Evolutionary conservation across 306 rosid genomes (phyloP), one percentile per base, ranked within the genome.

Genomic region (Vigna nakashimae): DNA sequence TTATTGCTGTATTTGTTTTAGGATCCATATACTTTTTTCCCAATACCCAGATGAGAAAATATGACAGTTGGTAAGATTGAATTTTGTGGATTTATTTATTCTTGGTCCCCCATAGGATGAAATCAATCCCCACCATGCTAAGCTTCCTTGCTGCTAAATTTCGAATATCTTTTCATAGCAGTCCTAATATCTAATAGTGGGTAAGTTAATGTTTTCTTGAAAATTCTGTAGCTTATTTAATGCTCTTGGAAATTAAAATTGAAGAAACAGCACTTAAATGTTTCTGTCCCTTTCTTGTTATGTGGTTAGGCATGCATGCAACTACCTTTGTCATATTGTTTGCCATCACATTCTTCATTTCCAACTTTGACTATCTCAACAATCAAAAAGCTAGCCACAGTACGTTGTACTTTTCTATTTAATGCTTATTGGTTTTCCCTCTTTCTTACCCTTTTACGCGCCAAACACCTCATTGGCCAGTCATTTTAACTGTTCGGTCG

Each of bases 21-120:
- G 88, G 53, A 81, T 58, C 53, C 58, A 28, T 80, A 50, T 80
- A 63, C 40, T 50, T 65, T 46, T 56, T 71, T 55, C 17, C 45
- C 46, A 9, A 69, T 57, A 70, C 48, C 48, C 73, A 17, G 76
- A 75, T 69, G 66, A 69, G 73, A 81, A 42, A 46, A 36, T 53
- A 64, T 57, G 50, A 71, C 42, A 38, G 50, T 14, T 80, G 65
- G 45, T n/a, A 10, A 34, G 63, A 73, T 46, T 74, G 64, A 67
- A 20, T 66, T 43, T 24, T 64, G 46, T 66, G 73, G 51, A 67
- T 32, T 5, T 62, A 66, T 17, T 8, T 42, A 3, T 65, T 55
- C 38, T 73, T 34, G 26, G 45, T 50, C 11, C 13, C 10, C 67
- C 32, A 9, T 50, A 14, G 69, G 49, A 59, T 28, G 60, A 24